These are phyloP conservation scores for Kwoniella newhampshirensis DNA, from an alignment of 768 basidiomycete genomes.

Conservation along the genomic window DNA sequence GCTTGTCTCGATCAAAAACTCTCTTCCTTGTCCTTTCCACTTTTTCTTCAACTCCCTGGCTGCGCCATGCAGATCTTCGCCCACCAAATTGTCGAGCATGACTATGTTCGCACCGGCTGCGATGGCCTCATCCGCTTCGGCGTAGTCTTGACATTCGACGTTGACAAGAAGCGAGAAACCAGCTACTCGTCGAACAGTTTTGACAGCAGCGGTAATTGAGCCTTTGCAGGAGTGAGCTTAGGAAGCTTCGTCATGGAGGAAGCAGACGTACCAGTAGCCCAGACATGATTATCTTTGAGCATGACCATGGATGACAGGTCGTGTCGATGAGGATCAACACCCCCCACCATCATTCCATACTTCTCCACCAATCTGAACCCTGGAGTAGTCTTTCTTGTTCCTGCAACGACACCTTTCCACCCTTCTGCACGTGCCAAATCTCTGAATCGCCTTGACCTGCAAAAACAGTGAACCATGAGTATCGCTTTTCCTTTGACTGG, in stretches of 20 bases:
- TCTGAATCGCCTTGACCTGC: constrained; percentile 76
- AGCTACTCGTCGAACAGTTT: constrained; percentile 79
- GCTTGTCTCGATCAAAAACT: constrained; percentile 88
- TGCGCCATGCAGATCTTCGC: constrained; percentile 65
- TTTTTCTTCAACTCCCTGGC: constrained; percentile 71
- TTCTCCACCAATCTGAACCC: constrained; percentile 97
- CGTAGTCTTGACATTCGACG: constrained; percentile 85
- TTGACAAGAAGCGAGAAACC: constrained; percentile 90
- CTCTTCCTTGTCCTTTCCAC: constrained; percentile 68
- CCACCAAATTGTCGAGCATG: constrained; percentile 93
- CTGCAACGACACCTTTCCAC: constrained; percentile 84
- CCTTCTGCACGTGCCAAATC: constrained; percentile 75
- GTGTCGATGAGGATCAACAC: constrained; percentile 90
- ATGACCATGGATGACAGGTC: constrained; percentile 99
- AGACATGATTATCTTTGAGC: constrained; percentile 99
- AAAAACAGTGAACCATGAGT: background rate
- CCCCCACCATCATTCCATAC: constrained; percentile 96
- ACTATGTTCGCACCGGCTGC: constrained; percentile 90
- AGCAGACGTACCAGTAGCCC: constrained; percentile 73
- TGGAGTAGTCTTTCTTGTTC: constrained; percentile 96
- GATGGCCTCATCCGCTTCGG: constrained; percentile 95
- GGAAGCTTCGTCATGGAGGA: background rate
- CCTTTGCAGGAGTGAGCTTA: constrained; percentile 56
- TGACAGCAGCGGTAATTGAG: constrained; percentile 84
- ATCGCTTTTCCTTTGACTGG: no score